These are phyloP conservation scores for Omphalotus guepiniiformis DNA, from an alignment of 768 basidiomycete genomes.

Conservation along the genomic window DNA sequence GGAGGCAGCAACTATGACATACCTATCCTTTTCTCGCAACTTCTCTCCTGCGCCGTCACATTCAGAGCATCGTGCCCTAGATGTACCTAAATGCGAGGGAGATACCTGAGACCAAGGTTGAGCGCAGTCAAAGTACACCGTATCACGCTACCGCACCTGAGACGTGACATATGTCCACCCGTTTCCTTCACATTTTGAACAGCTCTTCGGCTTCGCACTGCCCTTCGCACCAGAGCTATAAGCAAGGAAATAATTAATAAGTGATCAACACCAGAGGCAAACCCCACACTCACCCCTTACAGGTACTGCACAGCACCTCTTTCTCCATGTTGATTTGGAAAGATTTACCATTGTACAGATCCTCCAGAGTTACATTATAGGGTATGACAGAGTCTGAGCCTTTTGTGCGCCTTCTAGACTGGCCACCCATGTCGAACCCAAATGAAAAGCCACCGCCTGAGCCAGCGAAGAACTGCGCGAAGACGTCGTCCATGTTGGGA, in stretches of 20 bases:
- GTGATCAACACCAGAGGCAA: no score
- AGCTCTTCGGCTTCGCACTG: constrained; percentile 80
- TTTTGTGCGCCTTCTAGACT: constrained; percentile 42
- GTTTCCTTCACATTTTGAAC: constrained; percentile 78
- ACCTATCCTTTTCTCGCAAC: constrained; percentile 83
- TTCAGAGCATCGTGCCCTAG: constrained; percentile 57
- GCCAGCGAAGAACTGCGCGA: constrained; percentile 66
- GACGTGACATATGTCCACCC: constrained; percentile 65
- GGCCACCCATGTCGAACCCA: constrained; percentile 53
- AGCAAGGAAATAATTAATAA: constrained; percentile 9
- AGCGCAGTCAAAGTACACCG: not conserved
- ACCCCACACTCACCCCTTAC: constrained; percentile 73
- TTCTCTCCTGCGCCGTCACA: constrained; percentile 69
- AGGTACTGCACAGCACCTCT: constrained; percentile 70
- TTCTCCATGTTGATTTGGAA: constrained; percentile 90
- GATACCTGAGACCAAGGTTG: constrained; percentile 29
- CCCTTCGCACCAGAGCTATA: constrained; percentile 76
- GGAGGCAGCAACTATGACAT: constrained; percentile 13
- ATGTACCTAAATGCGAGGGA: constrained; percentile 43
- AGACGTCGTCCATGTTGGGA: constrained; percentile 57
- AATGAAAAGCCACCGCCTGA: constrained; percentile 55
- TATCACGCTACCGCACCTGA: constrained; percentile 33
- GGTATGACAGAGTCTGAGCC: constrained; percentile 73
- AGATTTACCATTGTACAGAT: constrained; percentile 87
- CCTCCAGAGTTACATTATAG: constrained; percentile 86